phyloP scores from a whole-genome alignment of 73 alveolate species.

The Paramecium sonneborni region DNA sequence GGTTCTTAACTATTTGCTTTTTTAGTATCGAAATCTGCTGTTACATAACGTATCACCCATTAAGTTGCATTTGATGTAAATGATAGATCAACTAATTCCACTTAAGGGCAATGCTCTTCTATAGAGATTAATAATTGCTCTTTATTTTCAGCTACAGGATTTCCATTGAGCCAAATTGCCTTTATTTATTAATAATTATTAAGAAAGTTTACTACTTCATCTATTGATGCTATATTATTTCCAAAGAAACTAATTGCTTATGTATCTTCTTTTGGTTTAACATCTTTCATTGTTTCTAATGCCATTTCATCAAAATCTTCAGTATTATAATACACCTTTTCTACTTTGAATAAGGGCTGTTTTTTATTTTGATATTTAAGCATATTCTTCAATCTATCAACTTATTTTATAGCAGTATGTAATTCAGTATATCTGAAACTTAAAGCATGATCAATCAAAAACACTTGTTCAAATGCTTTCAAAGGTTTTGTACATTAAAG shows the following conservation, averaged over 20 bases:
- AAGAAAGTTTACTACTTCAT: conserved; percentile 32
- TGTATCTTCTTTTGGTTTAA: neutral
- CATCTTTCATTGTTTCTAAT: neutral
- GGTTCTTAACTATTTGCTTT: conserved; percentile 64
- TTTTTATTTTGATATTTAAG: conserved; percentile 51
- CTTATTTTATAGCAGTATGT: conserved; percentile 71
- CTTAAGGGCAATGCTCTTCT: conserved; percentile 73
- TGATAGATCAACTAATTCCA: conserved; percentile 80
- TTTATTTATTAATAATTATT: conserved; percentile 64
- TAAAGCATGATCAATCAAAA: conserved; percentile 94
- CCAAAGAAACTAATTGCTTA: neutral
- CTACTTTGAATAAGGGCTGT: conserved; percentile 16
- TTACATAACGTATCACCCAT: conserved; percentile 80
- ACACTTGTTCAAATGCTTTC: conserved; percentile 76
- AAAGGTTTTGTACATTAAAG: conserved; percentile 62
- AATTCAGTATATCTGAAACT: conserved; percentile 87
- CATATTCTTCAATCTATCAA: conserved; percentile 51
- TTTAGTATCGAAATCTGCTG: conserved; percentile 63
- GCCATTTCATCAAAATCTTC: conserved; percentile 67
- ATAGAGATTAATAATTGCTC: conserved; percentile 74
- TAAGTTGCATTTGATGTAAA: conserved; percentile 82
- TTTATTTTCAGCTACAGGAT: conserved; percentile 76
- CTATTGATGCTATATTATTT: neutral
- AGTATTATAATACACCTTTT: conserved; percentile 7
- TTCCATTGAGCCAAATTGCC: conserved; percentile 84